These are phyloP conservation scores for Centella asiatica DNA, from an alignment of 129 eudicot species.

Conservation along the genomic window DNA sequence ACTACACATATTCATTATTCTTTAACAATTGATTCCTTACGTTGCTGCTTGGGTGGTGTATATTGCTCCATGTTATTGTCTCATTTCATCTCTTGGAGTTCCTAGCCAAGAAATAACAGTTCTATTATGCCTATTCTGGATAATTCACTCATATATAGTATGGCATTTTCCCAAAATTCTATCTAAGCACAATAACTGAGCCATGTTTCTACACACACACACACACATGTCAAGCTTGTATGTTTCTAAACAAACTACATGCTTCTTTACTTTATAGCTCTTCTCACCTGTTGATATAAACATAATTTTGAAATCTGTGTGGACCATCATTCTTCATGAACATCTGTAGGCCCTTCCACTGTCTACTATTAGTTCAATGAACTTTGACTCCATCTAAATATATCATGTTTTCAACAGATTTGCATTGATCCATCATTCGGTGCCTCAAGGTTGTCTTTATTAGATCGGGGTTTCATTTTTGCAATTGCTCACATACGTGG, in stretches of 20 bases:
- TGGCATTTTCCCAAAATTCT: too few relatives aligned
- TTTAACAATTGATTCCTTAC: not conserved
- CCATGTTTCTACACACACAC: too few relatives aligned
- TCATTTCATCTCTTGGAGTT: not conserved
- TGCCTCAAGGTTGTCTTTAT: conserved; percentile 71
- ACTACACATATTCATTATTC: not conserved
- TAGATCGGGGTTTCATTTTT: conserved; percentile 77
- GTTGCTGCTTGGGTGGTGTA: not conserved
- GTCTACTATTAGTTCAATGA: too few relatives aligned
- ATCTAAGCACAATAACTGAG: too few relatives aligned
- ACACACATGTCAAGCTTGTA: not conserved
- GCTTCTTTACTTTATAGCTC: not conserved
- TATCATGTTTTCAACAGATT: conserved; percentile 35
- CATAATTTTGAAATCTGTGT: not conserved
- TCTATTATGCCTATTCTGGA: not conserved
- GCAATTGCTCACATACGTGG: conserved; percentile 91
- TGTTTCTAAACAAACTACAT: not conserved
- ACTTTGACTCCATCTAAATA: too few relatives aligned
- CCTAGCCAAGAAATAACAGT: not conserved
- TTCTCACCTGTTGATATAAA: not conserved
- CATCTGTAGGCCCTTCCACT: conserved; percentile 2
- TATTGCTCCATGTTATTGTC: conserved; percentile 2
- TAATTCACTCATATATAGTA: too few relatives aligned
- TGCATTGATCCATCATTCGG: conserved; percentile 77
- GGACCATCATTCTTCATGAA: not conserved